Base-by-base conservation (phyloP, 106 monocot genomes). In the Vanilla planifolia region DNA sequence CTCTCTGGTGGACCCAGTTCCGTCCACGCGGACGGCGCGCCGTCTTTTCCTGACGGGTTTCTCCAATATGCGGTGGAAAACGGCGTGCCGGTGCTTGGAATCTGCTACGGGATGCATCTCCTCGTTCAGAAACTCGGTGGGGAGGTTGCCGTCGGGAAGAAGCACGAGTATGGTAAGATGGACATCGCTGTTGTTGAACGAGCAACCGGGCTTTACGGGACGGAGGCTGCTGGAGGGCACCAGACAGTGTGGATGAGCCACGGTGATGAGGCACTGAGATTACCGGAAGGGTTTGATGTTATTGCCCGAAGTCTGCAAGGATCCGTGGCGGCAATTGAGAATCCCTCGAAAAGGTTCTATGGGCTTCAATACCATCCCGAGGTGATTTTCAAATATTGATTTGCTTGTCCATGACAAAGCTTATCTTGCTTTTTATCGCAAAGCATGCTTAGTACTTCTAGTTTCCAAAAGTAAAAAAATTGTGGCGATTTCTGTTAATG, bases 241-340 rank as follows among this genome's bases (percentile, higher is more conserved):
- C 80, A 96, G 84, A 77, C 70, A 4, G 96, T 96, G 48, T 96
- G 91, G 96, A 96, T 96, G 91, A 96, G 96, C 70, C 96, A 91
- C 13, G 96, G 96, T 14, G 96, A 96, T 27, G 96, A 91, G 79
- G 91, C 68, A 2, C 72, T 70, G 44, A 68, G 57, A 56, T 61
- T 96, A 66, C 96, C 96, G 2, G 79, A 84, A 39, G 96, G 96
- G 32, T 96, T 96, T 39, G 23, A 63, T 46, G 84, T 88, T 33
- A 84, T 79, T 3, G 90, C 87, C 13, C 84, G 77, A 74, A 96
- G 96, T 60, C 47, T 71, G 45, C 91, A 87, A 61, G 87, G 90
- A 14, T 60, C 81, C 26, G 69, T 91, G 15, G 90, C 96, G 0
- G 91, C 80, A 16, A 72, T 96, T 29, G 87, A 87, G 84, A 53